Conservation (phyloP, 164 flowering plant genomes). For the Akebia trifoliata region DNA sequence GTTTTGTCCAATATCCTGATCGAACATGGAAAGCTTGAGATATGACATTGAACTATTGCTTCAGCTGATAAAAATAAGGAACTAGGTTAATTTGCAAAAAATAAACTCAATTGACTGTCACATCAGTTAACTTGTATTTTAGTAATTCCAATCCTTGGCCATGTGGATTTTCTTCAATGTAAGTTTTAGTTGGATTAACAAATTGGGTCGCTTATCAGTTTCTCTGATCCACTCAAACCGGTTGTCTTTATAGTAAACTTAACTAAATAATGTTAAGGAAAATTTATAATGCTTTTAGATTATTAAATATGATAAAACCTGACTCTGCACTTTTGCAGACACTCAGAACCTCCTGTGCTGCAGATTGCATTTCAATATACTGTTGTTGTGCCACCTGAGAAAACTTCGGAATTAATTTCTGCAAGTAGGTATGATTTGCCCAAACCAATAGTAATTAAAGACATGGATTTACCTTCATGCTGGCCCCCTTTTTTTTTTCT, state of each 20-base stretch:
- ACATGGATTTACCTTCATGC: not conserved
- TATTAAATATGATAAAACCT: not conserved
- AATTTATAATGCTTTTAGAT: constrained; percentile 3
- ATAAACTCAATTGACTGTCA: not conserved
- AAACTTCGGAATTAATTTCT: constrained; percentile 39
- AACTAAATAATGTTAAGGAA: not conserved
- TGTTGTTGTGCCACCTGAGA: constrained; percentile 80
- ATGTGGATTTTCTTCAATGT: not conserved
- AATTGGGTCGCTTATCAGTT: not conserved
- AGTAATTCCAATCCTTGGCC: too few relatives aligned
- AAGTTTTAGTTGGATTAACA: not conserved
- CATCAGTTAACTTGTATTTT: not conserved
- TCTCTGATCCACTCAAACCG: not conserved
- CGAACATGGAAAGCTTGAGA: not conserved
- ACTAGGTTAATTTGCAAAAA: not conserved
- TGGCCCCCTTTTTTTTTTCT: not conserved
- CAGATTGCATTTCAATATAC: constrained; percentile 94
- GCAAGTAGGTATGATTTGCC: constrained; percentile 55
- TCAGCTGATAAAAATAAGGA: not conserved
- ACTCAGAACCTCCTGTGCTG: constrained; percentile 69
- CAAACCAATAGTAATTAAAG: not conserved
- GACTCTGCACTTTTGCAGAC: constrained; percentile 40
- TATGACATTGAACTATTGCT: not conserved
- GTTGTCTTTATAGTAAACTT: not conserved
- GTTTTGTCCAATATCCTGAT: not conserved